Evolutionary conservation across 1,284 basidiomycete species (phyloP), one percentile per base, ranked within the genome.

Genomic region (Athelia sp.): DNA sequence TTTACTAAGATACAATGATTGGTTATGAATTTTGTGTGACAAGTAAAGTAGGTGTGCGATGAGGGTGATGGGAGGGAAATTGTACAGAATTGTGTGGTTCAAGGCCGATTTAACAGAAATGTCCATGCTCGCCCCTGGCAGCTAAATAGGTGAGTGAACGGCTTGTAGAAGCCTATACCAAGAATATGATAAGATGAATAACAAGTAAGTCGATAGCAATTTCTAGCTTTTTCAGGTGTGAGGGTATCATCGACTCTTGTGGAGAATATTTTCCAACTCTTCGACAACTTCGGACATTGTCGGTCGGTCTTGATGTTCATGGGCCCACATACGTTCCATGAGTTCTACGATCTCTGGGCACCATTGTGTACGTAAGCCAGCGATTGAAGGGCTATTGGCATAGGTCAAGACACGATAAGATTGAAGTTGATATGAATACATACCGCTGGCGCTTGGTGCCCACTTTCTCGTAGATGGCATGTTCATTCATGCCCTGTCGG

Each of bases 401-500:
- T 36, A 36, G 46, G 17, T 50, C 56, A 45, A 50, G 29, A 32
- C 26, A 29, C 6, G 6, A 29, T 29, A 29, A 11, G 17, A 50
- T 17, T 26, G n/a, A n/a, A n/a, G n/a, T 24, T 40, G 15, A 45
- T 36, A 50, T 21, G 13, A 38, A 53, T 51, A 71, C 78, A 51
- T 60, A 90, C 83, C 93, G 79, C 65, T 87, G 85, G 54, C 86
- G 83, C 71, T 95, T 94, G 40, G 87, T 76, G 17, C 96, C 96
- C 24, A 98, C 97, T 32, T 87, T 81, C 47, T 96, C 92, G 65
- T 98, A 99, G 55, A 99, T 99, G 51, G 94, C 95, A 71, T 98
- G 94, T 62, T 94, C 93, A 62, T 95, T 96, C 84, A 93, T 92
- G 43, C 93, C 93, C 82, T 85, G 52, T 47, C 45, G 52, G 51